Evolutionary conservation across 306 rosid genomes (phyloP).

Genomic region (Begonia fuchsioides): DNA sequence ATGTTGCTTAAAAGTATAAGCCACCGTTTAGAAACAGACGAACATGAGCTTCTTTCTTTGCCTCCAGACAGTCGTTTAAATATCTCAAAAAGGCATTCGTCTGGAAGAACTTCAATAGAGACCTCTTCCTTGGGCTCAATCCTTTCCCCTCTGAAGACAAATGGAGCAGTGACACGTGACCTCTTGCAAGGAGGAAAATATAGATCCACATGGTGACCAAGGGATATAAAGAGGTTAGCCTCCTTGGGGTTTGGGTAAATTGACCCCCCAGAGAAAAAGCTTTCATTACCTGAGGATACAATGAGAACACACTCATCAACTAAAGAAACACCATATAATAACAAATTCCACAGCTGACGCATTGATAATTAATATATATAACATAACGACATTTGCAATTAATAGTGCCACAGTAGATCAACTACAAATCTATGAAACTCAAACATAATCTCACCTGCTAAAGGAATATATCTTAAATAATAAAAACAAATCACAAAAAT

Average conservation of each 20-base stretch:
- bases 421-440: neutral
- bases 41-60: constrained; percentile 57
- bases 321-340: neutral
- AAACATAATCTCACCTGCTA: neutral
- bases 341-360: neutral
- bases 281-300: constrained; percentile 54
- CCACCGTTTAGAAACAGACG: constrained; percentile 85
- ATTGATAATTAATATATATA: neutral
- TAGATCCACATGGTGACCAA: constrained; percentile 42
- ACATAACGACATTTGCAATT: neutral
- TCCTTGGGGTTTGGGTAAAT: constrained; percentile 74
- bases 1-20: constrained; percentile 71
- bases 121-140: constrained; percentile 44
- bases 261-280: constrained; percentile 57
- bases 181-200: constrained; percentile 59
- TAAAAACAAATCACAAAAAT: too few species aligned
- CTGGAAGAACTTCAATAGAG: constrained; percentile 71
- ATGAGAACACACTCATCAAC: constrained; percentile 1
- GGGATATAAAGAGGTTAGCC: constrained; percentile 55
- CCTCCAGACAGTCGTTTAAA: constrained; percentile 72
- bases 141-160: constrained; percentile 35
- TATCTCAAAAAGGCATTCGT: constrained; percentile 89
- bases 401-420: neutral
- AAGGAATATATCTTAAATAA: too few species aligned
- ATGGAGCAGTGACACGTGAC: constrained; percentile 44